Evolutionary conservation across 2,329 filamentous ascomycete genomes (phyloP).

Genomic region (Claviceps maximensis): DNA sequence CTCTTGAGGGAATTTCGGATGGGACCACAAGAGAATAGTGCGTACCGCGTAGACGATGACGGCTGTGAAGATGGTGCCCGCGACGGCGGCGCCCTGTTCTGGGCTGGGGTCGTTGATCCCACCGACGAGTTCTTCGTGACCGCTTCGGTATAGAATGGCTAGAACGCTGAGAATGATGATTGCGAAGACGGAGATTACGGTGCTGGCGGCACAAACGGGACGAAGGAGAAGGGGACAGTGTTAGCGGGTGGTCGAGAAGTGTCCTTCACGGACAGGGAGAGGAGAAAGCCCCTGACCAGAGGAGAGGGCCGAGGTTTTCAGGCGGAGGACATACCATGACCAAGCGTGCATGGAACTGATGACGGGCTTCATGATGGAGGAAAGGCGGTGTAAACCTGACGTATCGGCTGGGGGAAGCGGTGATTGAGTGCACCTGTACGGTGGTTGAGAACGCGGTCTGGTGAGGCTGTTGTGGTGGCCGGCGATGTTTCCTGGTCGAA

Average conservation of each 20-base stretch:
- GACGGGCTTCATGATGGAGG: constrained; percentile 78
- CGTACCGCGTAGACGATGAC: constrained; percentile 81
- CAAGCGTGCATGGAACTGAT: constrained; percentile 87
- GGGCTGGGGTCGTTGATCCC: constrained; percentile 58
- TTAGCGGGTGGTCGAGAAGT: constrained; percentile 10
- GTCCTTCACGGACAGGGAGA: background rate
- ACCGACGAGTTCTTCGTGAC: constrained; percentile 76
- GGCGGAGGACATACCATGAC: constrained; percentile 58
- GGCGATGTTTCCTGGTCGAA: background rate
- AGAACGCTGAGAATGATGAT: constrained; percentile 52
- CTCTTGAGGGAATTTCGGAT: too few species aligned
- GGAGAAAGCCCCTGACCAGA: too few species aligned
- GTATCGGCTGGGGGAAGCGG: background rate
- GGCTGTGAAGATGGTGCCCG: constrained; percentile 73
- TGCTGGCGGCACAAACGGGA: constrained; percentile 38
- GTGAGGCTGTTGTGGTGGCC: too few species aligned
- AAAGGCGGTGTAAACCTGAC: background rate
- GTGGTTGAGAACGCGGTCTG: background rate
- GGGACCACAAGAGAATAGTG: too few species aligned
- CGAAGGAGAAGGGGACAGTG: constrained; percentile 1
- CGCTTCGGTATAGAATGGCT: constrained; percentile 60
- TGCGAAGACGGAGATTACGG: constrained; percentile 53
- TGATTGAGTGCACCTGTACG: background rate
- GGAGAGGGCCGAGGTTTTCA: background rate
- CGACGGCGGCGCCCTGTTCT: constrained; percentile 62